Evolutionary conservation across 306 rosid species (phyloP).

Genomic region (Quercus robur): DNA sequence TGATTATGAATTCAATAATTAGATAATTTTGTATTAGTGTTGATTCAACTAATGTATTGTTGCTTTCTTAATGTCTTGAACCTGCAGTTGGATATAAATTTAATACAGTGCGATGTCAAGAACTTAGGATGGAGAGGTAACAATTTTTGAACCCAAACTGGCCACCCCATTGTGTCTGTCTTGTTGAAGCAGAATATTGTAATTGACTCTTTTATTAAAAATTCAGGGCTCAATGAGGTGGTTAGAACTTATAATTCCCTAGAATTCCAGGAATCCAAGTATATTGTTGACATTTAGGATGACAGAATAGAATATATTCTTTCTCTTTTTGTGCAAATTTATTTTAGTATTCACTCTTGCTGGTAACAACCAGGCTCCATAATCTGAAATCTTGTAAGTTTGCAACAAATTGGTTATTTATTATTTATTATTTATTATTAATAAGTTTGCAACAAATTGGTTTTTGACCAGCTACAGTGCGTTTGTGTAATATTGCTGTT

Average conservation of each 20-base stretch:
- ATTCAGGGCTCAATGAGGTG: neutral
- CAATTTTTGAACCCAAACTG: conserved; percentile 1
- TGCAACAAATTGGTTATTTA: neutral
- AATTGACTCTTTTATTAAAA: neutral
- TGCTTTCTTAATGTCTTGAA: conserved; percentile 32
- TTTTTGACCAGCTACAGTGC: neutral
- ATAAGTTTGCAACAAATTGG: neutral
- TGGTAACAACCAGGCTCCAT: neutral
- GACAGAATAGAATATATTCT: neutral
- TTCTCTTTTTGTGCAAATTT: neutral
- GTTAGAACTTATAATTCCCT: neutral
- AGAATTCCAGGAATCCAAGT: neutral
- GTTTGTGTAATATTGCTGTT: neutral
- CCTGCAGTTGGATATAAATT: conserved; percentile 81
- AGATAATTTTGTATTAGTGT: conserved; percentile 19
- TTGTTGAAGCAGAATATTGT: conserved; percentile 12
- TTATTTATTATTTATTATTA: too few relatives aligned
- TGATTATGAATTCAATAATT: conserved; percentile 3
- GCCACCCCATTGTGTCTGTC: neutral
- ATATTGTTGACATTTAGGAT: neutral
- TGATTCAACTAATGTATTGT: conserved; percentile 19
- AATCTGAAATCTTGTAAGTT: neutral
- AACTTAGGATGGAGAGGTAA: conserved; percentile 77
- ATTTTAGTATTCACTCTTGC: neutral
- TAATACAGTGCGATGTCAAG: conserved; percentile 59